Percentiles rank a stretch among this genome's conserved stretches.
These are phyloP conservation scores for Lojkania enalia DNA, from an alignment of 2,329 filamentous ascomycete genomes.

Conservation along the genomic window DNA sequence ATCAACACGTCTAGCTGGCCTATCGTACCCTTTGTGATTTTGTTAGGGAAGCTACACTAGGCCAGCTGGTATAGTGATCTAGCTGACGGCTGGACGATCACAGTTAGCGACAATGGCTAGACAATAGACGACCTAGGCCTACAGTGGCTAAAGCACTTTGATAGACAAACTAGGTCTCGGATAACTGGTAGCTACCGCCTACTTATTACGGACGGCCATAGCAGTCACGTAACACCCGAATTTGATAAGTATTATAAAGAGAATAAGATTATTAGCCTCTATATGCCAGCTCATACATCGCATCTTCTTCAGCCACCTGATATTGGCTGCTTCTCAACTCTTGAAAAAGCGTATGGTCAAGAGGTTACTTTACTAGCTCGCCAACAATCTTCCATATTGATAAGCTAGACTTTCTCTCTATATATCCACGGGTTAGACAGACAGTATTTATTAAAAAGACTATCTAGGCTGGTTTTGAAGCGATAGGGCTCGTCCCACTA, in stretches of 20 bases:
- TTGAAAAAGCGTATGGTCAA: background rate
- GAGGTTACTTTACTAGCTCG: background rate
- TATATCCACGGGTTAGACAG: too few species aligned
- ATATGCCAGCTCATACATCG: slow-evolving; percentile 7
- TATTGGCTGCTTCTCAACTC: too few species aligned
- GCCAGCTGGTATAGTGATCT: slow-evolving; percentile 19
- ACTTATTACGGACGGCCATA: slow-evolving; percentile 10
- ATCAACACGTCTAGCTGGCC: slow-evolving; percentile 5
- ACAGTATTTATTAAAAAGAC: background rate
- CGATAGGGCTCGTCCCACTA: slow-evolving; percentile 18
- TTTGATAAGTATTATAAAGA: slow-evolving; percentile 13
- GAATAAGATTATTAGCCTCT: too few species aligned
- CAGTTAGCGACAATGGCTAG: slow-evolving; percentile 13
- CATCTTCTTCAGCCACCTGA: slow-evolving; percentile 7
- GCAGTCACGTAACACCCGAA: slow-evolving; percentile 10
- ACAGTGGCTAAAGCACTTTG: slow-evolving; percentile 12
- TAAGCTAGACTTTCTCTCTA: background rate
- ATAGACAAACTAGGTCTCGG: slow-evolving; percentile 7
- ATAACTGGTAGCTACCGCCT: slow-evolving; percentile 7
- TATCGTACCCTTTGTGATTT: slow-evolving; percentile 9
- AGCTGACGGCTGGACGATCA: slow-evolving; percentile 9
- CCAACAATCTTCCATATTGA: too few species aligned
- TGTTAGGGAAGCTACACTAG: slow-evolving; percentile 13
- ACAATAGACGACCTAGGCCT: slow-evolving; percentile 12
- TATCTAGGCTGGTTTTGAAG: slow-evolving; percentile 3